These are phyloP conservation scores for Mycena olivaceomarginata DNA, from an alignment of 768 basidiomycete species.

Conservation along the genomic window DNA sequence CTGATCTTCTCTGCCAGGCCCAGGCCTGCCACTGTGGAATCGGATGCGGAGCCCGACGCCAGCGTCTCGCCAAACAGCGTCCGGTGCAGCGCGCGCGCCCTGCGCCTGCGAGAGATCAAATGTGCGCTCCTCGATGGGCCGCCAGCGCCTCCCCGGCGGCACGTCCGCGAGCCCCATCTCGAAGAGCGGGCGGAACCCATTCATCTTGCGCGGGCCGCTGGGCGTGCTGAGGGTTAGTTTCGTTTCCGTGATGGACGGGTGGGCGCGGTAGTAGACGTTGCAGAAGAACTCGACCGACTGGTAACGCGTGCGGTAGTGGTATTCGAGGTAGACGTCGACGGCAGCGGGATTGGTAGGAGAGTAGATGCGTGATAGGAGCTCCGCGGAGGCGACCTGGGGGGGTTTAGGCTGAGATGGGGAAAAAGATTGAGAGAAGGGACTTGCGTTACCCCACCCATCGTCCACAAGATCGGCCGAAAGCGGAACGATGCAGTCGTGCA, in stretches of 20 bases:
- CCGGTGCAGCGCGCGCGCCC: constrained; percentile 8
- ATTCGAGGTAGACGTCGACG: constrained; percentile 28
- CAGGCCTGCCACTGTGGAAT: neutral
- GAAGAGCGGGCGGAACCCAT: constrained; percentile 30
- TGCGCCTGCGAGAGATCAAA: constrained; percentile 7
- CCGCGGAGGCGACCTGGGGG: neutral
- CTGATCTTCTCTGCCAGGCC: constrained; percentile 1
- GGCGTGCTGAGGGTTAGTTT: constrained; percentile 4
- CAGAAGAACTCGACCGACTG: constrained; percentile 29
- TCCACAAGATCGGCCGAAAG: neutral
- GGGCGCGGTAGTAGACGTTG: constrained; percentile 31
- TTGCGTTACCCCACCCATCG: constrained; percentile 28
- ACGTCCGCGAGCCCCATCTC: constrained; percentile 33
- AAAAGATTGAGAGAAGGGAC: neutral
- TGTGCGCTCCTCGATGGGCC: constrained; percentile 29
- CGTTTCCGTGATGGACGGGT: constrained; percentile 1
- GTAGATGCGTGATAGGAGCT: constrained; percentile 31
- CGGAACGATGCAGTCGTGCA: constrained; percentile 33
- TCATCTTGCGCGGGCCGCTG: constrained; percentile 21
- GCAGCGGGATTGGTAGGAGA: constrained; percentile 34
- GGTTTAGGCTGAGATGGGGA: neutral
- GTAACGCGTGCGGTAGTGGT: constrained; percentile 37
- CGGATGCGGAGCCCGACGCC: constrained; percentile 1
- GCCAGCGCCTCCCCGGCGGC: constrained; percentile 31
- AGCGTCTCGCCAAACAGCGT: constrained; percentile 20